Conservation (phyloP, 108 stramenopile genomes). For the Aurantiochytrium sp. region DNA sequence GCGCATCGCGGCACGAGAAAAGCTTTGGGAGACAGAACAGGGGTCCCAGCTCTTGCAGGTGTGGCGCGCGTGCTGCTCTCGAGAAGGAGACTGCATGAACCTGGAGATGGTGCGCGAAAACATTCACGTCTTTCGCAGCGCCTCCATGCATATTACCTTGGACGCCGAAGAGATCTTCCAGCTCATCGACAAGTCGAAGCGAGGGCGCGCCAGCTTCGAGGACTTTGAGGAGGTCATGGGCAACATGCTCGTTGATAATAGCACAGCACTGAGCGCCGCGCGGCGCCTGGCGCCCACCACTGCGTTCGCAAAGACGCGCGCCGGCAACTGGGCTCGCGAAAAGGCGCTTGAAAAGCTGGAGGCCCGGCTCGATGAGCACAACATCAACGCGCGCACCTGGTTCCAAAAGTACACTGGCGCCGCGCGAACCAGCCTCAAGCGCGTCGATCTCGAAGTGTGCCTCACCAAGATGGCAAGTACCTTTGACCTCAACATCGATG, state of each 20-base stretch:
- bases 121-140: neutral
- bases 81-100: neutral
- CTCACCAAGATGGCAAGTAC: neutral
- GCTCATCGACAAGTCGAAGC: neutral
- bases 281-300: neutral
- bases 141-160: neutral
- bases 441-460: neutral
- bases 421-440: neutral
- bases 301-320: neutral
- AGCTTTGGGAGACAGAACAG: neutral
- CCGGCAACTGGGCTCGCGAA: neutral
- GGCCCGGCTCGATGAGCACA: neutral
- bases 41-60: neutral
- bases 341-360: constrained; percentile 17
- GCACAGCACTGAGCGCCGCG: neutral
- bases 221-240: neutral
- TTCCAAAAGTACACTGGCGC: neutral
- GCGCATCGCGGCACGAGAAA: neutral
- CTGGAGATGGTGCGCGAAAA: neutral
- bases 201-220: neutral
- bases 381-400: neutral
- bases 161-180: neutral
- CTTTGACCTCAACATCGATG: neutral
- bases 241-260: neutral
- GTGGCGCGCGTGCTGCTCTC: neutral